Evolutionary conservation across 768 basidiomycete genomes (phyloP), one percentile per base, ranked within the genome.

Genomic region (Rhodotorula graminis): DNA sequence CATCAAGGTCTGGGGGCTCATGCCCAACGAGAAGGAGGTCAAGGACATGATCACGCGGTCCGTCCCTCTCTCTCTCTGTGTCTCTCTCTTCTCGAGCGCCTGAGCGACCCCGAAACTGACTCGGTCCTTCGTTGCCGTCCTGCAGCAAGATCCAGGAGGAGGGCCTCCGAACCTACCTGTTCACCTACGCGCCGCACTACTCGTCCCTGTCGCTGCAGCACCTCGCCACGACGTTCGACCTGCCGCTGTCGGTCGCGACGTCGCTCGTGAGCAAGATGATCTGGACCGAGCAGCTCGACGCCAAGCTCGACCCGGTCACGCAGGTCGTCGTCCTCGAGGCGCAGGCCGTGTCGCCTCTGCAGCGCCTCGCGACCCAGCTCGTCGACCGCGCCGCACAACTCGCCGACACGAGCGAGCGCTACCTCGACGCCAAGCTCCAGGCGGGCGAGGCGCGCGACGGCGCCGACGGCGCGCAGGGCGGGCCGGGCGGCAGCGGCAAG

Each of bases 111-210:
- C 46, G 42, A 2, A 14, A 29, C 44, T 59, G 60, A 50, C 31
- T 25, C 19, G 11, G 0, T 1, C 42, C 14, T 21, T 14, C 33
- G 5, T 11, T 14, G 6, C 1, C 46, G 15, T 18, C 50, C 19
- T n/a, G n/a, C 79, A 96, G 92, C 79, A 92, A 95, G 76, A 98
- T 98, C 76, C 96, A 98, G 84, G 94, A 98, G 81, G 93, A 98
- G 81, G 94, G 93, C 40, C 85, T 98, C 60, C 87, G 93, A 64
- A 99, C 96, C 10, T 98, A 97, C 82, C 86, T 99, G 65, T 96
- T 97, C 85, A 95, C 94, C n/a, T 95, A 93, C 81, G 91, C 94
- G 23, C 88, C 93, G 16, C 88, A 93, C 82, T 98, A 99, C 84
- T 88, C 86, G 79, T 91, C 92, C 21, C 85, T 97, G 50, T 97